Evolutionary conservation across 2,329 filamentous ascomycete species (phyloP).

Genomic region (Tolypocladium tundrense): DNA sequence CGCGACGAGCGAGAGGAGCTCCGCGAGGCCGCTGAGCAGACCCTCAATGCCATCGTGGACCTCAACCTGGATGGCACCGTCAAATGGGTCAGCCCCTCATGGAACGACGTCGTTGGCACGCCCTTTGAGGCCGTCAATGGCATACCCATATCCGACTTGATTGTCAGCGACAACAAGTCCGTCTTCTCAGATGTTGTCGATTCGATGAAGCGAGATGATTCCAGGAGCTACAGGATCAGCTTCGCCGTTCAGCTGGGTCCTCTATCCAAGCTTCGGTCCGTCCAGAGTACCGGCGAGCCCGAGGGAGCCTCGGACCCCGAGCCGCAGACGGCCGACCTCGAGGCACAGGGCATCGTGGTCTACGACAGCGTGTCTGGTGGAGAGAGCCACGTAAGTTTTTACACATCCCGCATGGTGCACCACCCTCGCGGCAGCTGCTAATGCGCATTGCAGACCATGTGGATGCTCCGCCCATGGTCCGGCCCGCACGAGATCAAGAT

Average conservation of each 20-base stretch:
- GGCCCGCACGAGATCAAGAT: slow-evolving; percentile 89
- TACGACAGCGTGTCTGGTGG: slow-evolving; percentile 81
- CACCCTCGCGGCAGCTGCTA: not conserved
- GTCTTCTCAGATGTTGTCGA: slow-evolving; percentile 78
- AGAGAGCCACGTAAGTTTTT: slow-evolving; percentile 71
- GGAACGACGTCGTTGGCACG: slow-evolving; percentile 86
- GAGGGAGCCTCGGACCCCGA: slow-evolving; percentile 24
- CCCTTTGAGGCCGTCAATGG: slow-evolving; percentile 62
- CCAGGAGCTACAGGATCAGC: slow-evolving; percentile 79
- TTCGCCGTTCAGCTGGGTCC: slow-evolving; percentile 65
- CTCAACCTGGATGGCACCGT: slow-evolving; percentile 82
- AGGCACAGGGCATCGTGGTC: slow-evolving; percentile 97
- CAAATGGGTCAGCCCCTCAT: slow-evolving; percentile 94
- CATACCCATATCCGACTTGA: slow-evolving; percentile 66
- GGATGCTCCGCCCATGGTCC: slow-evolving; percentile 94
- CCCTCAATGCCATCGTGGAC: slow-evolving; percentile 91
- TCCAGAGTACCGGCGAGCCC: slow-evolving; percentile 28
- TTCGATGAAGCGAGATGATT: slow-evolving; percentile 86
- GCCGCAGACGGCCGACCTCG: slow-evolving; percentile 57
- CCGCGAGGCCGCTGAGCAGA: slow-evolving; percentile 91
- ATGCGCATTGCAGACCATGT: slow-evolving; percentile 68
- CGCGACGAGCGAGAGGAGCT: slow-evolving; percentile 88
- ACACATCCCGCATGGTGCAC: not conserved
- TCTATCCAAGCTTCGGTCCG: slow-evolving; percentile 50
- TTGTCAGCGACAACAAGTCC: slow-evolving; percentile 66